Conservation (phyloP, 805 yeast species). For the Barnettozyma wickerhamii region DNA sequence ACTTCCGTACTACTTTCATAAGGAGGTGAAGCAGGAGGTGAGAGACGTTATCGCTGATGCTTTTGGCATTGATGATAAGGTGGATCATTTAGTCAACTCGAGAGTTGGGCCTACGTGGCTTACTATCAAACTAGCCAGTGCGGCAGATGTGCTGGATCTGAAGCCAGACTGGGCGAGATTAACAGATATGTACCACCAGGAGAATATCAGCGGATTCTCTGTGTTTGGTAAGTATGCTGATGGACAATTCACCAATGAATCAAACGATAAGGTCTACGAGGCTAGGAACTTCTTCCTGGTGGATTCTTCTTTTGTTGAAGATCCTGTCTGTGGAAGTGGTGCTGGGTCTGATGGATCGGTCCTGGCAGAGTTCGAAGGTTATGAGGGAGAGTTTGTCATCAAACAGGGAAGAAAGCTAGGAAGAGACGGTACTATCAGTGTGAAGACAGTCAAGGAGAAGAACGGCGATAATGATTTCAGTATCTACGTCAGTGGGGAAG, state of each 20-base stretch:
- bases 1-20: slow-evolving; percentile 10
- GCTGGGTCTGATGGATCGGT: slow-evolving; percentile 30
- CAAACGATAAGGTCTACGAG: slow-evolving; percentile 23
- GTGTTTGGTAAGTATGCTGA: slow-evolving; percentile 33
- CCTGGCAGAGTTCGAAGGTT: slow-evolving; percentile 23
- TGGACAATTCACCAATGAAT: slow-evolving; percentile 16
- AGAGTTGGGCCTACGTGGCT: slow-evolving; percentile 48
- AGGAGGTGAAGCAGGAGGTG: not conserved
- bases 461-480: slow-evolving; percentile 9
- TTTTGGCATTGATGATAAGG: not conserved
- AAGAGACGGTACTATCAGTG: slow-evolving; percentile 35
- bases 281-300: slow-evolving; percentile 42
- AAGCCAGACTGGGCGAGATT: slow-evolving; percentile 30
- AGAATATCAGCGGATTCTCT: slow-evolving; percentile 33
- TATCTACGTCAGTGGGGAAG: slow-evolving; percentile 37
- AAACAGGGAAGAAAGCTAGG: slow-evolving; percentile 37
- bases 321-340: slow-evolving; percentile 57
- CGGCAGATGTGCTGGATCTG: slow-evolving; percentile 29
- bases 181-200: slow-evolving; percentile 13
- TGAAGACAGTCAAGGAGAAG: slow-evolving; percentile 18
- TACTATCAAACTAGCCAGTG: slow-evolving; percentile 30
- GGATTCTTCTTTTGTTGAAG: slow-evolving; percentile 35
- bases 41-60: slow-evolving; percentile 3
- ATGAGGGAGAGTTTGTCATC: slow-evolving; percentile 21
- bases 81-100: slow-evolving; percentile 16